Base-by-base conservation (phyloP, 1,284 basidiomycete species). In the Xerocomus minutiporus region DNA sequence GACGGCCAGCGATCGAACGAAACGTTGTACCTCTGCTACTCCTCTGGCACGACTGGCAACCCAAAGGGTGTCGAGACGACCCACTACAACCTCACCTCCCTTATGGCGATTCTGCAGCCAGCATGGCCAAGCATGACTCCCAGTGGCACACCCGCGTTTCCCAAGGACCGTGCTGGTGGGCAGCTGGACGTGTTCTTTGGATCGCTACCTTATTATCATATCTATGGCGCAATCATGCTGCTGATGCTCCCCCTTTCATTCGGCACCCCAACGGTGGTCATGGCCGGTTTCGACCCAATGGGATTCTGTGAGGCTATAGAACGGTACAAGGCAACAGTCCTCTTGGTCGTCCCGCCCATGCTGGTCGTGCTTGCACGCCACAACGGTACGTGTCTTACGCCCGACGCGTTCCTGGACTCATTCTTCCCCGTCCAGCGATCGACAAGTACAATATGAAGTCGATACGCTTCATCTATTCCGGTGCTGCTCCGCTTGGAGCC, bases 271-370 rank as follows among this genome's bases (percentile, higher is more conserved):
- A 74, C 85, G 3, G 78, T 92, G 35, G 70, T 96, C 46, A 78
- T 89, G 64, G 74, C 82, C 0, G 80, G 80, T 15, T 95, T 93
- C 66, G 86, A 93, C 56, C 82, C 92, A 3, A 74, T 76, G 8
- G 71, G 76, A 28, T 92, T 91, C 60, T 86, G 88, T 64, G 73
- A 74, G 31, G 75, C 79, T 49, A 78, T 91, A 42, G 77, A 84
- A 58, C 76, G 77, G 57, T 90, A 89, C 72, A 79, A 75, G 49
- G 76, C 85, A 49, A 87, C 86, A 0, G 50, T 71, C 36, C 64
- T 78, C 0, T 72, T 92, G 7, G 76, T 95, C 40, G 93, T 96
- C 0, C 93, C 94, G 0, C 93, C 93, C 0, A 84, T 97, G 44
- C 73, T 93, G 5, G 83, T 96, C 6, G 75, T 82, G 1, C 74